phyloP scores from a whole-genome alignment of 2,329 filamentous ascomycete species.

The Cladophialophora psammophila region DNA sequence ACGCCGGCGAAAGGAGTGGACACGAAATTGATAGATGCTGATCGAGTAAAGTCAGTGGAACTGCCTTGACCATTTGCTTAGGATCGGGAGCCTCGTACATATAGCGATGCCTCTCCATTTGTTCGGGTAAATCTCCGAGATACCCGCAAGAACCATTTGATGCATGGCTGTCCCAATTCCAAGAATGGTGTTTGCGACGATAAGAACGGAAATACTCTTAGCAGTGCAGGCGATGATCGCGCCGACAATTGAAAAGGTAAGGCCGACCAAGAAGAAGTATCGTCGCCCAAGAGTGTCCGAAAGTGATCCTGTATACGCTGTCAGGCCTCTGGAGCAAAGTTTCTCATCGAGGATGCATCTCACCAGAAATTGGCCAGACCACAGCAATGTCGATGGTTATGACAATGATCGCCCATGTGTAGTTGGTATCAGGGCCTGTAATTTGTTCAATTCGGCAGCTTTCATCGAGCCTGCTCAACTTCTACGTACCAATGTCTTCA shows the following conservation, averaged over 20 bases:
- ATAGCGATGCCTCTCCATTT: neutral
- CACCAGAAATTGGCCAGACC: neutral
- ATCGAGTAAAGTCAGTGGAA: neutral
- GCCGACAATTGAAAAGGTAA: neutral
- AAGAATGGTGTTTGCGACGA: neutral
- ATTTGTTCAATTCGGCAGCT: no score
- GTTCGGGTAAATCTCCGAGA: neutral
- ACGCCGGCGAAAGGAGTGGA: neutral
- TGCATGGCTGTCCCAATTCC: neutral
- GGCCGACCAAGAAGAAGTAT: neutral
- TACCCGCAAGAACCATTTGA: neutral
- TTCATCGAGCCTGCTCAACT: no score
- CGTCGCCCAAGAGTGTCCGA: neutral
- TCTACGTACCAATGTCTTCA: no score
- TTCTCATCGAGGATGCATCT: neutral
- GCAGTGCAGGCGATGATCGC: neutral
- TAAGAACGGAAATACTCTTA: neutral
- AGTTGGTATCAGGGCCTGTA: neutral
- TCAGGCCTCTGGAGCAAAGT: neutral
- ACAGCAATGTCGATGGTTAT: neutral
- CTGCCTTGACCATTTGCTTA: neutral
- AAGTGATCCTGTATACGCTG: neutral
- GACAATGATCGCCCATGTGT: neutral
- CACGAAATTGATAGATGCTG: neutral
- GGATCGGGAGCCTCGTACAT: neutral